phyloP scores from a whole-genome alignment of 208 protist genomes.

The Wallacemonas sp. region DNA sequence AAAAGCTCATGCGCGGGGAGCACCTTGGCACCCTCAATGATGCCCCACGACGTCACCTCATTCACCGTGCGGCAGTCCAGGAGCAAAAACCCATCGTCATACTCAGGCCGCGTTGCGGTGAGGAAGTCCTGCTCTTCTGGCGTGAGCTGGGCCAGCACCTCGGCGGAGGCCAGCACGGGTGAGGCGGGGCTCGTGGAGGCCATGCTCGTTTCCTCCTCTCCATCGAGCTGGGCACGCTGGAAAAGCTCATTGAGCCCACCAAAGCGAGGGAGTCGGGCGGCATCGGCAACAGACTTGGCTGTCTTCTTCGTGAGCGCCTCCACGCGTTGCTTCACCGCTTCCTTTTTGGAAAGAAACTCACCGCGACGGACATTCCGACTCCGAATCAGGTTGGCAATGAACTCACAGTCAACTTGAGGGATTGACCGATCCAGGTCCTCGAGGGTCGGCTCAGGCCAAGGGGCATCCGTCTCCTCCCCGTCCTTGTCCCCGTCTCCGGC shows the following conservation, averaged over 20 bases:
- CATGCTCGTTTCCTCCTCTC: constrained; percentile 26
- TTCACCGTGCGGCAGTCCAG: constrained; percentile 85
- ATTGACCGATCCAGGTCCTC: constrained; percentile 75
- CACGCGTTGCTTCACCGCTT: constrained; percentile 39
- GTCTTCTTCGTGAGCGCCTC: constrained; percentile 42
- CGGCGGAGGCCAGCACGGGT: constrained; percentile 35
- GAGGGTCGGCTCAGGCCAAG: constrained; percentile 66
- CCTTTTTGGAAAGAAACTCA: constrained; percentile 55
- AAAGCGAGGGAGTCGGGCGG: constrained; percentile 32
- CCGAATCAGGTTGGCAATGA: constrained; percentile 72
- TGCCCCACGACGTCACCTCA: constrained; percentile 83
- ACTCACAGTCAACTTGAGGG: constrained; percentile 78
- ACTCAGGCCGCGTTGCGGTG: constrained; percentile 56
- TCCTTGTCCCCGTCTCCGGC: not conserved
- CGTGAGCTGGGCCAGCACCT: constrained; percentile 44
- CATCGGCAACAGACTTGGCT: constrained; percentile 35
- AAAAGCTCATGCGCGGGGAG: constrained; percentile 83
- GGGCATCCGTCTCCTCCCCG: constrained; percentile 10
- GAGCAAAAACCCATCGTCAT: constrained; percentile 76
- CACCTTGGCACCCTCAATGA: constrained; percentile 83
- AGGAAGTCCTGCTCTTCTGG: constrained; percentile 53
- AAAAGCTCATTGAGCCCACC: constrained; percentile 26
- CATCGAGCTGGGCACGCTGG: not conserved
- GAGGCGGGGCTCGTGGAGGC: constrained; percentile 35
- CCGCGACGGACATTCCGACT: constrained; percentile 45